Conservation (phyloP, 2,329 filamentous ascomycete species). For the Fusarium fujikuroi region DNA sequence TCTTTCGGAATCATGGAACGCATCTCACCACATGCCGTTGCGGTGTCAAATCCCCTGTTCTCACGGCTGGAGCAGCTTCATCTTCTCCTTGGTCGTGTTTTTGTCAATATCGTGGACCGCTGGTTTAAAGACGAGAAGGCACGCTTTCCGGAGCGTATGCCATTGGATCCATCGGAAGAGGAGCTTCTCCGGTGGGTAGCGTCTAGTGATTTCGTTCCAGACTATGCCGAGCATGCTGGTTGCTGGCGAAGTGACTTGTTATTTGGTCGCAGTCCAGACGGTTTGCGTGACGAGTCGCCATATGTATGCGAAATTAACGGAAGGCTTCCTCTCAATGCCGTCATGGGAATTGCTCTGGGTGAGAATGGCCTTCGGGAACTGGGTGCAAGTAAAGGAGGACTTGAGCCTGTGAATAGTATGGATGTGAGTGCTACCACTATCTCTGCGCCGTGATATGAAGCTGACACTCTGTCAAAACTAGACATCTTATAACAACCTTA, state of each 20-base stretch:
- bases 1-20: slow-evolving; percentile 11
- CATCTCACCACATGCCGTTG: slow-evolving; percentile 12
- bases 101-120: slow-evolving; percentile 16
- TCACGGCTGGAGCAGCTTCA: slow-evolving; percentile 12
- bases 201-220: not conserved
- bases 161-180: slow-evolving; percentile 22
- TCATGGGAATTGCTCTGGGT: not conserved
- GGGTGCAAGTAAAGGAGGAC: not conserved
- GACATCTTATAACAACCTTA: slow-evolving; percentile 2
- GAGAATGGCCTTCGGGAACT: slow-evolving; percentile 3
- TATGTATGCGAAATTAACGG: slow-evolving; percentile 28
- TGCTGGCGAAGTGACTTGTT: slow-evolving; percentile 28
- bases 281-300: not conserved
- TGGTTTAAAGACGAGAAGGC: slow-evolving; percentile 24
- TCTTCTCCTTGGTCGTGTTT: slow-evolving; percentile 6
- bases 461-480: not conserved
- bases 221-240: slow-evolving; percentile 15
- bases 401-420: slow-evolving; percentile 10
- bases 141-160: slow-evolving; percentile 19
- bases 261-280: slow-evolving; percentile 13
- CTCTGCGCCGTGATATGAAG: accelerated
- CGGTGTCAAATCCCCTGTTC: not conserved
- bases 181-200: slow-evolving; percentile 12
- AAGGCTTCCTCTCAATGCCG: slow-evolving; percentile 18
- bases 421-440: not conserved